These are phyloP conservation scores for Scutellaria barbata DNA, from an alignment of 257 asterid species.

Conservation along the genomic window DNA sequence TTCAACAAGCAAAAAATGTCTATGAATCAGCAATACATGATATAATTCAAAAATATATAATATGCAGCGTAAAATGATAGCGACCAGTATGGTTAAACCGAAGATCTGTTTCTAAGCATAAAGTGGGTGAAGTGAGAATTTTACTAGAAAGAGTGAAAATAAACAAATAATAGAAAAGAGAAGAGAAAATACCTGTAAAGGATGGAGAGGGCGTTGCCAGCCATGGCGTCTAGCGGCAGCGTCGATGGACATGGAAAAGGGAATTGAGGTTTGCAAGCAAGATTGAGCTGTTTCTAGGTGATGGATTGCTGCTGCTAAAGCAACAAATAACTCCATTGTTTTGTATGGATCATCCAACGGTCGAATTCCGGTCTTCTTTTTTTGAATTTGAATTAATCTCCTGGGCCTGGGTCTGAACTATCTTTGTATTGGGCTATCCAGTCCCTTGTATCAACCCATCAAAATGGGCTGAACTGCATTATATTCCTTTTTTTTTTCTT, in stretches of 20 bases:
- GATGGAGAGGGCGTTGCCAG: slow-evolving; percentile 98
- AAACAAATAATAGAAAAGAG: neutral
- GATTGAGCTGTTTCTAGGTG: neutral
- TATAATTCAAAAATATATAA: too few relatives aligned
- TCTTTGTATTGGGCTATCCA: too few relatives aligned
- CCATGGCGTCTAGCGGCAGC: slow-evolving; percentile 78
- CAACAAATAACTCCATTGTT: neutral
- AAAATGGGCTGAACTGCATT: too few relatives aligned
- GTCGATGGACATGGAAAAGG: slow-evolving; percentile 30
- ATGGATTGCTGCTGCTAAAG: neutral
- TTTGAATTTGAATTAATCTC: slow-evolving; percentile 34
- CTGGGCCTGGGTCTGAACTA: too few relatives aligned
- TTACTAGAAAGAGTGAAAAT: neutral
- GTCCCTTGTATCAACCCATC: too few relatives aligned
- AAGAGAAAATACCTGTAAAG: slow-evolving; percentile 63
- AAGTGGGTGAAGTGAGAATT: too few relatives aligned
- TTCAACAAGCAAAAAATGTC: neutral
- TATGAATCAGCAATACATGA: neutral
- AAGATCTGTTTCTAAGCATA: too few relatives aligned
- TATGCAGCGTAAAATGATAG: neutral
- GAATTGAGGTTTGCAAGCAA: neutral
- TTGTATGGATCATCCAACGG: slow-evolving; percentile 26
- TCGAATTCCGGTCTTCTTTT: slow-evolving; percentile 26
- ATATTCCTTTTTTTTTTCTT: too few relatives aligned
- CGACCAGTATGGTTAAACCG: neutral